Percentiles rank a stretch among this genome's conserved stretches.
Conservation (phyloP, 257 asterid genomes). For the Anisodus tanguticus region DNA sequence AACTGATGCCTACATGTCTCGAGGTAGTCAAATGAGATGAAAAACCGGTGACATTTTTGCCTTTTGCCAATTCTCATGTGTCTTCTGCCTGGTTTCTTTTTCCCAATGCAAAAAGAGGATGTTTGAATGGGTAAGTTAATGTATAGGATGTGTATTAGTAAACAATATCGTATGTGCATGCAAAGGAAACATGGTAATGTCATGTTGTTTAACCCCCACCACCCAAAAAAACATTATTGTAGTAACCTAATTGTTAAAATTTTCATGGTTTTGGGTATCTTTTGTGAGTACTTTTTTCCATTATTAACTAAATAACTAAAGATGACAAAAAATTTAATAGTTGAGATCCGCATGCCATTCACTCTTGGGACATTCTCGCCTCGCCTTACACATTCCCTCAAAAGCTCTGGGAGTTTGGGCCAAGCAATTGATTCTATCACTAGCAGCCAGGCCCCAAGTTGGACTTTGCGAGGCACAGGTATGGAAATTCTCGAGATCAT, state of each 20-base stretch:
- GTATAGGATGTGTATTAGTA: background rate
- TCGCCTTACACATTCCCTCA: background rate
- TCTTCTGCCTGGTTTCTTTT: background rate
- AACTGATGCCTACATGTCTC: background rate
- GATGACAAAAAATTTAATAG: background rate
- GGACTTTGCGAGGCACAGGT: background rate
- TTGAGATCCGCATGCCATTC: background rate
- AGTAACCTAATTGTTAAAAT: background rate
- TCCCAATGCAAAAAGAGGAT: background rate
- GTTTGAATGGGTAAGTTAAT: background rate
- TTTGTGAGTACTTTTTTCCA: background rate
- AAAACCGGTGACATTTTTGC: background rate
- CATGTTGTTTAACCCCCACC: background rate
- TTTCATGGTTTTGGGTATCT: background rate
- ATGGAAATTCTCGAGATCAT: background rate
- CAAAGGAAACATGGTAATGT: background rate
- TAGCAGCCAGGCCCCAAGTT: background rate
- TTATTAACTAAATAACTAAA: background rate
- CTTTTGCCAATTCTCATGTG: background rate
- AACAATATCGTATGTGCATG: background rate
- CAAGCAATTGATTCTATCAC: background rate
- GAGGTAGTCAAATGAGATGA: constrained; percentile 11
- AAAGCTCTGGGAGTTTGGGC: background rate
- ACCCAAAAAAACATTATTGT: background rate
- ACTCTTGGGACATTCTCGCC: background rate